Evolutionary conservation across 805 yeast species (phyloP).

Genomic region (Metschnikowia koreensis): DNA sequence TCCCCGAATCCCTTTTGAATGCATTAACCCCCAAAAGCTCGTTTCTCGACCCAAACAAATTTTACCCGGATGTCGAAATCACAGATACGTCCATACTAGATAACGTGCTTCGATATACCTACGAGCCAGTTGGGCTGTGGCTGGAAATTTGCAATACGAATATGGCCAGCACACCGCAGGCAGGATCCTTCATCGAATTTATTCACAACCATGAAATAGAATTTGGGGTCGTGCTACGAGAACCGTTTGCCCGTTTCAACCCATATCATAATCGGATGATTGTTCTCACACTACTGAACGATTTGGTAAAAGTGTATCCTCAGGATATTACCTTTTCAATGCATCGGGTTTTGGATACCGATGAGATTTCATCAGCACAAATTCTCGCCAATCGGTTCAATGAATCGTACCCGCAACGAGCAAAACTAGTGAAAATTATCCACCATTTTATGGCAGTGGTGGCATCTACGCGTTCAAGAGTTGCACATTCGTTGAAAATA

Average conservation of each 20-base stretch:
- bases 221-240: conserved; percentile 39
- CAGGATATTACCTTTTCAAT: conserved; percentile 31
- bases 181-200: conserved; percentile 44
- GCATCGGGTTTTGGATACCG: conserved; percentile 24
- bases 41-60: conserved; percentile 16
- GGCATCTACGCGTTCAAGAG: conserved; percentile 8
- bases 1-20: background rate
- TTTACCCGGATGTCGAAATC: conserved; percentile 18
- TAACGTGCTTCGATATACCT: conserved; percentile 6
- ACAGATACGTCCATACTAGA: conserved; percentile 14
- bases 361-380: conserved; percentile 17
- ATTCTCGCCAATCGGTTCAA: conserved; percentile 26
- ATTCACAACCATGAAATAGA: conserved; percentile 16
- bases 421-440: conserved; percentile 22
- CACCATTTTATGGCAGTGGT: conserved; percentile 25
- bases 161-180: conserved; percentile 16
- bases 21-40: background rate
- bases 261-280: conserved; percentile 29
- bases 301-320: conserved; percentile 26
- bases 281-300: conserved; percentile 35
- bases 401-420: conserved; percentile 18
- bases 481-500: conserved; percentile 20
- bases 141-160: conserved; percentile 10
- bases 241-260: conserved; percentile 32
- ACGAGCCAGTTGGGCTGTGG: conserved; percentile 14